Evolutionary conservation across 768 basidiomycete genomes (phyloP).

Genomic region (Suillus subaureus): DNA sequence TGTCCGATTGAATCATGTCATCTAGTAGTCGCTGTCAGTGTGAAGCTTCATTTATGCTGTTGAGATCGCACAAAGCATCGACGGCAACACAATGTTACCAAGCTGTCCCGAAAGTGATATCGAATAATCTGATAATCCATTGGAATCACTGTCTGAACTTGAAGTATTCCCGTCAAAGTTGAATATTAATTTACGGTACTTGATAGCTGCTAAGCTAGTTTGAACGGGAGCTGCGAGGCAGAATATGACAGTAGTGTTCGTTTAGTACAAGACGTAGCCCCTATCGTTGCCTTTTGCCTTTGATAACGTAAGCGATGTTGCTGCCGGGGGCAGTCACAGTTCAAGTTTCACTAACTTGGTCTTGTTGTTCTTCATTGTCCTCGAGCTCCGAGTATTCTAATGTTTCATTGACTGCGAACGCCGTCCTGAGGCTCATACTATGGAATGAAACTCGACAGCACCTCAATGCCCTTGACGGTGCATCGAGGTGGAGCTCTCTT

Average conservation of each 20-base stretch:
- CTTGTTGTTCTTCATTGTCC: not conserved
- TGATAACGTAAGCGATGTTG: not conserved
- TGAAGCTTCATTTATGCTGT: conserved; percentile 15
- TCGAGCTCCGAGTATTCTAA: not conserved
- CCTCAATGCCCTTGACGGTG: not conserved
- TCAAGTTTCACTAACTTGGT: not conserved
- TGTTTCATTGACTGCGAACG: not conserved
- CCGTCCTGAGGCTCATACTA: not conserved
- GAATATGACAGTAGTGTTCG: too few species aligned
- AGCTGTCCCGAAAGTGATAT: not conserved
- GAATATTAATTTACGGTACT: not conserved
- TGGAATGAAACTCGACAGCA: not conserved
- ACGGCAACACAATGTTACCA: not conserved
- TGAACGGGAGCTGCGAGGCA: not conserved
- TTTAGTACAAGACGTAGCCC: not conserved
- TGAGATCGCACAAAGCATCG: conserved; percentile 20
- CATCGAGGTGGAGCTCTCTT: not conserved
- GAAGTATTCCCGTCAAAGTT: not conserved
- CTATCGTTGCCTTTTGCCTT: not conserved
- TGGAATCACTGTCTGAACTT: not conserved
- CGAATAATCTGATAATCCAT: not conserved
- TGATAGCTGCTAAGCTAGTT: not conserved
- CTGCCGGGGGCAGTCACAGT: too few species aligned
- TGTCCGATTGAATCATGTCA: conserved; percentile 28
- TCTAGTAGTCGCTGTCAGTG: not conserved